phyloP scores from a whole-genome alignment of 306 rosid genomes.

The Prunus persica region DNA sequence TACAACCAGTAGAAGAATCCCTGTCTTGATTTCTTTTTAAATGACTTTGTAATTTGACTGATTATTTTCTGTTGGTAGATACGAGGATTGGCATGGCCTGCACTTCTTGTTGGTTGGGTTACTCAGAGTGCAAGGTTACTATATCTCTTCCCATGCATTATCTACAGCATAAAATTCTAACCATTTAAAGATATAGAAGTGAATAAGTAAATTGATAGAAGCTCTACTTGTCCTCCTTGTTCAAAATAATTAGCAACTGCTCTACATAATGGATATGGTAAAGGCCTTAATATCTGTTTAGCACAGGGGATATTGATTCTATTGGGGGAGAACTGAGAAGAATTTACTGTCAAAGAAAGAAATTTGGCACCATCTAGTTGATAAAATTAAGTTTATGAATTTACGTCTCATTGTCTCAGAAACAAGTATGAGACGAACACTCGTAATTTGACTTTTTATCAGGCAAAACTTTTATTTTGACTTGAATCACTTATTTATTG shows the following conservation, averaged over 20 bases:
- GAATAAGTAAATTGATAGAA: neutral
- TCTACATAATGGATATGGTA: neutral
- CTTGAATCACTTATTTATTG: neutral
- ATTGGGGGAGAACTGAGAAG: no score
- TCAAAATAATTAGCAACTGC: slow-evolving; percentile 5
- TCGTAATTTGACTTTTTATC: neutral
- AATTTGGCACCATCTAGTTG: neutral
- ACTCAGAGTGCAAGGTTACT: slow-evolving; percentile 81
- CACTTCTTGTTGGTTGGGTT: slow-evolving; percentile 65
- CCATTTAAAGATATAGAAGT: neutral
- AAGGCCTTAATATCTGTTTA: neutral
- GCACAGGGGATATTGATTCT: neutral
- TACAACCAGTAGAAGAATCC: neutral
- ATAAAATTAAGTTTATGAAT: neutral
- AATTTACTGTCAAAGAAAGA: neutral
- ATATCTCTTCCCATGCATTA: slow-evolving; percentile 18
- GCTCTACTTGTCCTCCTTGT: neutral
- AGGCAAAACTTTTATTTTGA: neutral
- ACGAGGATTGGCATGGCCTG: slow-evolving; percentile 88
- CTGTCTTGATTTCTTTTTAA: slow-evolving; percentile 9
- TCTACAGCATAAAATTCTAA: slow-evolving; percentile 1
- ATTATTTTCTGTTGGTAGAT: slow-evolving; percentile 41
- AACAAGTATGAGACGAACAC: neutral
- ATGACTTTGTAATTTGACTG: slow-evolving; percentile 14
- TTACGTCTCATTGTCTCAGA: neutral